Conservation (phyloP, 2,329 filamentous ascomycete genomes). For the Phaeoacremonium minimum region DNA sequence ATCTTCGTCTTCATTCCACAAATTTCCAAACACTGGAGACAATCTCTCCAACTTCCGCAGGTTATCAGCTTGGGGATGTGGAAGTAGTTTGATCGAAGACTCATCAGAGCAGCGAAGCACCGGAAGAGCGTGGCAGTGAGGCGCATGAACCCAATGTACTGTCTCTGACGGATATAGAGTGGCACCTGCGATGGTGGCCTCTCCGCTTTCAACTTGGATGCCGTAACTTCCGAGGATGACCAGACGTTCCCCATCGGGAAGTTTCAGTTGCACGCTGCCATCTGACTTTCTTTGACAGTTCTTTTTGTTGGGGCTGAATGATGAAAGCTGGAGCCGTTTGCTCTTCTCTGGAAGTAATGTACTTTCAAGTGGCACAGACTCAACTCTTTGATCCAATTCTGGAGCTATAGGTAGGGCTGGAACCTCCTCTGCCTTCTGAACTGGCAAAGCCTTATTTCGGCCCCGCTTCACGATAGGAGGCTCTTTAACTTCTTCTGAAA, state of each 20-base stretch:
- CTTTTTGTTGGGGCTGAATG: constrained; percentile 38
- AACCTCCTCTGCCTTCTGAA: no score
- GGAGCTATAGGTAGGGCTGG: no score
- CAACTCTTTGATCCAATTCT: no score
- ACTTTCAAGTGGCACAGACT: no score
- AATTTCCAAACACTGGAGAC: constrained; percentile 61
- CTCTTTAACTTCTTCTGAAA: no score
- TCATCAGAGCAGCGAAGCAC: constrained; percentile 53
- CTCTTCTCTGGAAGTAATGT: no score
- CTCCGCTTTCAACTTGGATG: constrained; percentile 56
- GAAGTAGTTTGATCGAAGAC: constrained; percentile 49
- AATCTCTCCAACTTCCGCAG: constrained; percentile 53
- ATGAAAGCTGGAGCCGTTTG: constrained; percentile 38
- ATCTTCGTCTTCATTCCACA: constrained; percentile 62
- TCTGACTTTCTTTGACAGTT: constrained; percentile 34
- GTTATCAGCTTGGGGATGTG: constrained; percentile 42
- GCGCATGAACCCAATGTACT: constrained; percentile 57
- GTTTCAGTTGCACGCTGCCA: constrained; percentile 34
- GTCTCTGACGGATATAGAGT: constrained; percentile 44
- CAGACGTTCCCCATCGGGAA: constrained; percentile 53
- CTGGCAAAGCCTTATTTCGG: no score
- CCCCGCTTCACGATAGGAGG: no score
- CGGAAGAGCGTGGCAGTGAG: constrained; percentile 66
- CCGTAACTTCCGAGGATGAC: constrained; percentile 66
- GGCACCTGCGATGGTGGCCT: constrained; percentile 62